phyloP scores from a whole-genome alignment of 177 flowering plant species.

The Telopea speciosissima region DNA sequence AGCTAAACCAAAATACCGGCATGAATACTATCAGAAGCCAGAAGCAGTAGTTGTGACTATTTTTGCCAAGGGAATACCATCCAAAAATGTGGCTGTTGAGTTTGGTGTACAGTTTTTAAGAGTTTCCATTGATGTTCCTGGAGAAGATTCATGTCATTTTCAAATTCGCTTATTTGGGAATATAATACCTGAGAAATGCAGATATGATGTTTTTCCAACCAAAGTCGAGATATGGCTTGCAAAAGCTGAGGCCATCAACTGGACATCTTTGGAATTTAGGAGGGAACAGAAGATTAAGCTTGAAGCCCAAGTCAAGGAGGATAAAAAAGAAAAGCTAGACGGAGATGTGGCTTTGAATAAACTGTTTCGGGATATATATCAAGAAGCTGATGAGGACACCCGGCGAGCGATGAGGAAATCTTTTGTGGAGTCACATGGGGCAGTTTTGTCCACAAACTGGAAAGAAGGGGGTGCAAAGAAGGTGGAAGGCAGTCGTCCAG shows the following conservation, averaged over 20 bases:
- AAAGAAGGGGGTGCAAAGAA: conserved; percentile 81
- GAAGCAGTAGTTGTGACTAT: conserved; percentile 84
- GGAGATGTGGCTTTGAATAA: conserved; percentile 81
- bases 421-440: conserved; percentile 88
- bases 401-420: conserved; percentile 74
- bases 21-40: conserved; percentile 84
- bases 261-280: conserved; percentile 75
- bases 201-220: conserved; percentile 61
- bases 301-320: conserved; percentile 88
- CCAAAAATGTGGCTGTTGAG: conserved; percentile 51
- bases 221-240: conserved; percentile 85
- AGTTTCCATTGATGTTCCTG: conserved; percentile 47
- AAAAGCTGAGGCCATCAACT: conserved; percentile 66
- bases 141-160: conserved; percentile 53
- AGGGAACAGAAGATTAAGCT: conserved; percentile 49
- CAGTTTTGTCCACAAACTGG: conserved; percentile 93
- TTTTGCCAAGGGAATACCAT: conserved; percentile 75
- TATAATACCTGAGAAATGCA: conserved; percentile 74
- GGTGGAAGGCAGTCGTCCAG: conserved; percentile 84
- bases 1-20: conserved; percentile 72
- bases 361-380: conserved; percentile 55
- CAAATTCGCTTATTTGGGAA: conserved; percentile 77
- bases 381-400: conserved; percentile 73
- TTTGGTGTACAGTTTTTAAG: conserved; percentile 90
- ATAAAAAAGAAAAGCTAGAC: conserved; percentile 71